Evolutionary conservation across 768 basidiomycete species (phyloP), one percentile per base, ranked within the genome.

Genomic region (Epithele typhae): DNA sequence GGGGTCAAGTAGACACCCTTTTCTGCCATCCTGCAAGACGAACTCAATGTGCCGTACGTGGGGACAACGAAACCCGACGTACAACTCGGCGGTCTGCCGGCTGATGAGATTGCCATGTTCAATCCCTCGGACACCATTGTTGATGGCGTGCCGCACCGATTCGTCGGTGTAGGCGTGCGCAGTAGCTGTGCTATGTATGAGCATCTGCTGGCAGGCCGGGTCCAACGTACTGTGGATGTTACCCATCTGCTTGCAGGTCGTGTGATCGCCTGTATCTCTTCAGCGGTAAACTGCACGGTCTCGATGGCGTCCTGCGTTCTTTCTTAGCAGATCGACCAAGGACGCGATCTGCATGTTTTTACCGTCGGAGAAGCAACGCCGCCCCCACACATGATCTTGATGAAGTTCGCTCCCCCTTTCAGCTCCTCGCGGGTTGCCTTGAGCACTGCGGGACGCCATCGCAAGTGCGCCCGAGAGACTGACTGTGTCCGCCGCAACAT

Each of bases 31-130:
- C 64, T 65, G 32, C 5, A 40, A n/a, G 27, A 30, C 14, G 14
- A 30, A 14, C 14, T 30, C 27, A 30, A 7, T 30, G 27, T 30
- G 7, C 27, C 7, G 27, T 14, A 30, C 8, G 27, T 30, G 27
- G 37, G 10, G 17, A 25, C 9, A 38, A n/a, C 24, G n/a, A 39
- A 23, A 25, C 18, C 19, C 15, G 37, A 52, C 59, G n/a, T 24
- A 62, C 70, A 66, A 48, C 27, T 65, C 54, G 0, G 71, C 71
- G 4, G 72, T 73, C 9, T 62, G 51, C 7, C 54, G 27, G 40
- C 70, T 69, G 12, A 74, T 62, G 9, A 74, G 57, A 52, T 75
- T 74, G 4, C 74, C 74, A 44, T 75, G 74, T 46, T 75, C 74
- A 39, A 75, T 74, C 3, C 71, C 72, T 10, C 45, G 51, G 5